Conservation (phyloP, 352 stramenopile genomes). For the Phytophthora vignae region DNA sequence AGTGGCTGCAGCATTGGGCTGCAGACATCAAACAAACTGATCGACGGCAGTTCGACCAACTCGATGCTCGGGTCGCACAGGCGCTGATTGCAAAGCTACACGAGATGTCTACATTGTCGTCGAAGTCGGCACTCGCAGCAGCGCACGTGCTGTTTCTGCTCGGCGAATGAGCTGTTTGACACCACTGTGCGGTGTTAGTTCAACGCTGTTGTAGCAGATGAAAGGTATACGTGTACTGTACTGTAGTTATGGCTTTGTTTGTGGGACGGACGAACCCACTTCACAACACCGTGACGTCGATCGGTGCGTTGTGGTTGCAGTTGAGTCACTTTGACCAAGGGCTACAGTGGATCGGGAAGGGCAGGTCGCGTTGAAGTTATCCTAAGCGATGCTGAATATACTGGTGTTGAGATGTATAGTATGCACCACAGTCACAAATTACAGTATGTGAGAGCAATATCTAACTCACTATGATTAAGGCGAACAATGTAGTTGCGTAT, state of each 20-base stretch:
- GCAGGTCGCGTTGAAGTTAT: background rate
- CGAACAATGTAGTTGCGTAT: background rate
- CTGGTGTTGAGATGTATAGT: too few relatives aligned
- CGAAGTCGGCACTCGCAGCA: constrained; percentile 43
- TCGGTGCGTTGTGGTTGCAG: constrained; percentile 6
- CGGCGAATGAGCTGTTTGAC: constrained; percentile 18
- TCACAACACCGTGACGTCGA: background rate
- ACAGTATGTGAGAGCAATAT: background rate
- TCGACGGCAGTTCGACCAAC: constrained; percentile 23
- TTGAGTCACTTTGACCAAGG: constrained; percentile 3
- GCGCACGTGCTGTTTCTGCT: constrained; percentile 52
- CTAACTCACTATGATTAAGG: background rate
- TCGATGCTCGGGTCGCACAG: constrained; percentile 53
- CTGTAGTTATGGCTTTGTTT: too few relatives aligned
- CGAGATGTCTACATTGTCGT: constrained; percentile 33
- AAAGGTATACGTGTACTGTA: background rate
- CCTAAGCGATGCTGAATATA: background rate
- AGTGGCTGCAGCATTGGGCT: constrained; percentile 54
- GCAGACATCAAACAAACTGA: constrained; percentile 5
- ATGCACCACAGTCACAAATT: background rate
- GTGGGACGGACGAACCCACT: too few relatives aligned
- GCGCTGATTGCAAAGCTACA: constrained; percentile 45
- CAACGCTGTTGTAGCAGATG: background rate
- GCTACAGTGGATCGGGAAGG: background rate
- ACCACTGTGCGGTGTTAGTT: background rate